These are phyloP conservation scores for Penicillium pulvis DNA, from an alignment of 495 filamentous ascomycete genomes.

Conservation along the genomic window DNA sequence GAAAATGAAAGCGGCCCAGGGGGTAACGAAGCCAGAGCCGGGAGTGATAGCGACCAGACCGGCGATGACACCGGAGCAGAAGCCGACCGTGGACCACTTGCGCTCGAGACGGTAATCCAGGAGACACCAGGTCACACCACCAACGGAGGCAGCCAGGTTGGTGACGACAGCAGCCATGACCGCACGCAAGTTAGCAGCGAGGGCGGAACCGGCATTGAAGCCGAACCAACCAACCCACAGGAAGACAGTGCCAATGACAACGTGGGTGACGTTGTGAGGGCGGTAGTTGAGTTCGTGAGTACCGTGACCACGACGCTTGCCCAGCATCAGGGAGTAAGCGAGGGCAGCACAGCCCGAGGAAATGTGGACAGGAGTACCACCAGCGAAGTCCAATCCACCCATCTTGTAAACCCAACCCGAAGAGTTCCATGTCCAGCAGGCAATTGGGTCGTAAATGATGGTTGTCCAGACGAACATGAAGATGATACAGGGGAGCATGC, in stretches of 20 bases:
- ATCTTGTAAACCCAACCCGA: constrained; percentile 79
- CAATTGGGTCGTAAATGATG: constrained; percentile 91
- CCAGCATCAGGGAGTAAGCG: constrained; percentile 81
- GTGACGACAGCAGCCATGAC: constrained; percentile 62
- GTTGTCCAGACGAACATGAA: constrained; percentile 98
- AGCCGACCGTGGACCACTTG: constrained; percentile 97
- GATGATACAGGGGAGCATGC: constrained; percentile 89
- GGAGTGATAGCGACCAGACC: constrained; percentile 94
- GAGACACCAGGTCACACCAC: constrained; percentile 93
- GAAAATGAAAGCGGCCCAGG: constrained; percentile 90
- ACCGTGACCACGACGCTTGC: constrained; percentile 79
- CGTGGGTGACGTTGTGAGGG: constrained; percentile 96
- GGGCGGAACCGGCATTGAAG: constrained; percentile 94
- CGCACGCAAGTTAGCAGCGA: constrained; percentile 82
- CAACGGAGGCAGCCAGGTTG: constrained; percentile 61
- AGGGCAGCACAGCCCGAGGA: constrained; percentile 86
- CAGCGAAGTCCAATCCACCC: constrained; percentile 93
- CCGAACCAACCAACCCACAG: constrained; percentile 99
- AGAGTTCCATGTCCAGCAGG: constrained; percentile 98
- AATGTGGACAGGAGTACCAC: constrained; percentile 96
- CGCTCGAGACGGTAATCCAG: constrained; percentile 91
- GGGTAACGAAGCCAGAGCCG: constrained; percentile 86
- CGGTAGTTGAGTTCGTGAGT: constrained; percentile 94
- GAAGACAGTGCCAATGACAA: constrained; percentile 96
- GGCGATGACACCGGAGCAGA: constrained; percentile 92